Evolutionary conservation across 805 yeast genomes (phyloP).

Genomic region (Tetrapisispora iriomotensis): DNA sequence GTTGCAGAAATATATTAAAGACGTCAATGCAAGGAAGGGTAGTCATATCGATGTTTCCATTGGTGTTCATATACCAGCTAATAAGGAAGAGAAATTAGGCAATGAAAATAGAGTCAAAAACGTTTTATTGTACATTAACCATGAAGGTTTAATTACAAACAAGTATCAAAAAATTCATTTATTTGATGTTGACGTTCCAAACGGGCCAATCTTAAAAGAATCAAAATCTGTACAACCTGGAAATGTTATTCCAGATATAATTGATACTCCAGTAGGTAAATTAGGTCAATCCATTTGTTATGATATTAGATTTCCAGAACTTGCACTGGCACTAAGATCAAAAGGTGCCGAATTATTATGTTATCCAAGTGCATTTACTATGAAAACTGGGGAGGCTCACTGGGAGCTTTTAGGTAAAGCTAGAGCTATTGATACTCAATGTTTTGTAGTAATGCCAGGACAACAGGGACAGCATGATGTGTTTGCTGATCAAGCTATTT

Average conservation of each 20-base stretch:
- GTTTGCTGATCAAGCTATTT: slow-evolving; percentile 28
- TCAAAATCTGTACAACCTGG: slow-evolving; percentile 81
- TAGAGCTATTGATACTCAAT: slow-evolving; percentile 82
- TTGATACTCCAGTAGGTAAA: slow-evolving; percentile 49
- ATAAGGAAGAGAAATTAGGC: slow-evolving; percentile 11
- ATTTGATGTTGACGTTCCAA: slow-evolving; percentile 72
- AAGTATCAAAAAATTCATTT: slow-evolving; percentile 80
- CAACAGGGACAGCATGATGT: slow-evolving; percentile 72
- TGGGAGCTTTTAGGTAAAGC: slow-evolving; percentile 76
- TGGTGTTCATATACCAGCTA: slow-evolving; percentile 79
- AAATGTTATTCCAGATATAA: slow-evolving; percentile 38
- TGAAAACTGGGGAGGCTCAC: slow-evolving; percentile 84
- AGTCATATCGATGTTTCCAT: slow-evolving; percentile 57
- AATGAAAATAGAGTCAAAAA: slow-evolving; percentile 48
- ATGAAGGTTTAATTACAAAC: slow-evolving; percentile 53
- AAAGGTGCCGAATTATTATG: slow-evolving; percentile 69
- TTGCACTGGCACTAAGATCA: slow-evolving; percentile 52
- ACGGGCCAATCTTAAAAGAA: slow-evolving; percentile 76
- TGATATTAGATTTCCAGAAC: slow-evolving; percentile 81
- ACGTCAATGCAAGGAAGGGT: slow-evolving; percentile 30
- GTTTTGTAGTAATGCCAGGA: slow-evolving; percentile 81
- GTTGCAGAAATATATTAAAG: slow-evolving; percentile 38
- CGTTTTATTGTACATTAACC: slow-evolving; percentile 60
- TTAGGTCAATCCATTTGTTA: slow-evolving; percentile 74
- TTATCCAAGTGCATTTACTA: slow-evolving; percentile 88